Evolutionary conservation across 352 stramenopile species (phyloP), one percentile per base, ranked within the genome.

Genomic region (Phytophthora pseudosyringae): DNA sequence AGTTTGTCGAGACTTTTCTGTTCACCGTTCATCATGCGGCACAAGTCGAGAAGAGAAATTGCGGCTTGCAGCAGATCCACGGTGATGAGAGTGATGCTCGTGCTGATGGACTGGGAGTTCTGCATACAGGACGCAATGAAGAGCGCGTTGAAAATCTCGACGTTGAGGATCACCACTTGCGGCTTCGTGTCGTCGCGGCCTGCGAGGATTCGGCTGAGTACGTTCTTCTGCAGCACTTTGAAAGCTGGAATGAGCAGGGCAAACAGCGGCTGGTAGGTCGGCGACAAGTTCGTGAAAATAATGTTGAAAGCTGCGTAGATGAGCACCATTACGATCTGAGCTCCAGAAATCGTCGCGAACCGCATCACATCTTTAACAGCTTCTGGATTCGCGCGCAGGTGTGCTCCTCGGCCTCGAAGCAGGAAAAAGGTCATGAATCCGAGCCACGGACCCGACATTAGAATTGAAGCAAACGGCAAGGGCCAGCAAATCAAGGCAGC

Each of bases 201-300:
- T 13, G 41, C 31, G 1, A 71, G 64, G 16, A 71, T 54, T 3
- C 64, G 57, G 5, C 49, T 67, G 0, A 63, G 13, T 9, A 67
- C 58, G 49, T 86, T 83, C 47, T 79, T 86, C 38, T 68, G 49
- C 6, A 56, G 16, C 13, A 84, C 49, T 48, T 86, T 88, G 26
- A 84, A 63, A 0, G 63, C 28, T 2, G 79, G 76, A 0, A 86
- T 58, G 4, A 86, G 2, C 8, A 86, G 29, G 1, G 78, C 58
- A 16, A 77, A 82, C 0, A 46, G 13, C 0, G 67, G 69, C 47
- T 88, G 79, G 12, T 74, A 18, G 9, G 16, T 48, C 0, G 63
- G 16, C 9, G 16, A 49, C 15, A 71, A 36, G 8, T 57, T 71
- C 0, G 44, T 40, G 45, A 71, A 71, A 4, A 63, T 36, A 0